Evolutionary conservation across 1,139 yeast species (phyloP), one percentile per base, ranked within the genome.

Genomic region (Lodderomyces theae): DNA sequence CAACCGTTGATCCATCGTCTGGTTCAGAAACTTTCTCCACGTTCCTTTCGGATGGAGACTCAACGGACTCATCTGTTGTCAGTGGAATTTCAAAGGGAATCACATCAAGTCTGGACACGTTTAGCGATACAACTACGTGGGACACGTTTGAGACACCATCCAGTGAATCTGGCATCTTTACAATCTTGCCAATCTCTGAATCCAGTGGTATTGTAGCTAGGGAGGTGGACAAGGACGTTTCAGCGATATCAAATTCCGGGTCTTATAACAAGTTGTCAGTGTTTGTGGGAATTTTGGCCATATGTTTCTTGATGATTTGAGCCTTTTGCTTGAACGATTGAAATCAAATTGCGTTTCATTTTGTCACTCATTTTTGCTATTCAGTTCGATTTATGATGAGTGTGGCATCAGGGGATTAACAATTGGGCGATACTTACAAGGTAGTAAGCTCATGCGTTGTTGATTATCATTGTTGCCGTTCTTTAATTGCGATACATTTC

Each of bases 1-100:
- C 61, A 42, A 65, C 69, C 38, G 51, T 55, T 38, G 52, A 33
- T 16, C 46, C 51, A 35, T 24, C 26, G 5, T 24, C 26, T 24
- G 26, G 11, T 24, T 4, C 26, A 24, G 12, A 24, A 11, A 9
- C 11, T 24, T n/a, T n/a, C 6, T 24, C 26, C 12, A 24, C 26
- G 5, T n/a, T 8, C 26, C 26, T 24, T 24, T 9, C 26, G 11
- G 26, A 24, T 9, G 11, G 5, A 6, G 12, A 24, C 11, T 11
- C 26, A 8, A 24, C 26, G 5, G 26, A 9, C 29, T 54, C 61
- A 42, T 65, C 69, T 38, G 51, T 55, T 38, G 18, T 15, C 4
- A 15, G 16, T 15, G 31, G 18, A 5, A 15, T 15, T 15, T 18
- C 31, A 28, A 15, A 17, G 9, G 18, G 19, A 8, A 15, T 15